A percentile compares a stretch with the other conserved stretches of the same genome.
Evolutionary conservation across 2,329 filamentous ascomycete genomes (phyloP).

Genomic region (Fusarium napiforme): DNA sequence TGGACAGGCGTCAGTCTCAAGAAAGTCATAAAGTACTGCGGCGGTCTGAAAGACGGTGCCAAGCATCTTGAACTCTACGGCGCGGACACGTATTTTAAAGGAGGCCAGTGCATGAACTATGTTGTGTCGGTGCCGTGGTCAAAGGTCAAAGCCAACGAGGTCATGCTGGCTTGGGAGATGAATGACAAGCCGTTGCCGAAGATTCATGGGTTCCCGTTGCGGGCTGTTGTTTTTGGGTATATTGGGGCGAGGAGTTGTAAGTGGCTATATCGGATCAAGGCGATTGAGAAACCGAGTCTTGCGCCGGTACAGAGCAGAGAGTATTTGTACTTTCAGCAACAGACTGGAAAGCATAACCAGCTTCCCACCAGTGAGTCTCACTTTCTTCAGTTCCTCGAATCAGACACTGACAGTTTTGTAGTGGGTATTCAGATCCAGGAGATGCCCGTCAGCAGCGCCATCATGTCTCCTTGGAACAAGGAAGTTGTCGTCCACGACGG

Average conservation of each 20-base stretch:
- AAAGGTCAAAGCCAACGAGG: conserved; percentile 74
- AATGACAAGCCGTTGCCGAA: conserved; percentile 71
- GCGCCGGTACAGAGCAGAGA: conserved; percentile 73
- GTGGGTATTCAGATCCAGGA: conserved; percentile 74
- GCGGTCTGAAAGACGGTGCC: conserved; percentile 63
- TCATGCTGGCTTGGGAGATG: conserved; percentile 77
- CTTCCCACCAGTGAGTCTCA: conserved; percentile 57
- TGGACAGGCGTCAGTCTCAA: conserved; percentile 74
- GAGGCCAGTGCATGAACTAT: conserved; percentile 72
- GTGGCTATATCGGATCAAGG: conserved; percentile 72
- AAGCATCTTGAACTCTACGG: conserved; percentile 76
- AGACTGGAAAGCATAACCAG: conserved; percentile 74
- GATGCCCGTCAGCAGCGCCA: conserved; percentile 75
- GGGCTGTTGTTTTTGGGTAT: conserved; percentile 71
- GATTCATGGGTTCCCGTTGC: conserved; percentile 74
- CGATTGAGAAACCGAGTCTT: conserved; percentile 63
- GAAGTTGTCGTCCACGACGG: conserved; percentile 70
- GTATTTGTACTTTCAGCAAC: conserved; percentile 75
- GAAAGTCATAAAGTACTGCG: conserved; percentile 76
- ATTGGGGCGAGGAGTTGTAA: conserved; percentile 73
- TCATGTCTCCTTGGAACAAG: conserved; percentile 71
- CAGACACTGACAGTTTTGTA: not conserved
- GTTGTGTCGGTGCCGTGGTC: conserved; percentile 73
- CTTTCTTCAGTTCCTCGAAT: accelerated
- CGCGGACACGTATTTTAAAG: conserved; percentile 79